phyloP scores from a whole-genome alignment of 371 early-diverging fungal genomes.

The Syncephalastrum contaminatum region DNA sequence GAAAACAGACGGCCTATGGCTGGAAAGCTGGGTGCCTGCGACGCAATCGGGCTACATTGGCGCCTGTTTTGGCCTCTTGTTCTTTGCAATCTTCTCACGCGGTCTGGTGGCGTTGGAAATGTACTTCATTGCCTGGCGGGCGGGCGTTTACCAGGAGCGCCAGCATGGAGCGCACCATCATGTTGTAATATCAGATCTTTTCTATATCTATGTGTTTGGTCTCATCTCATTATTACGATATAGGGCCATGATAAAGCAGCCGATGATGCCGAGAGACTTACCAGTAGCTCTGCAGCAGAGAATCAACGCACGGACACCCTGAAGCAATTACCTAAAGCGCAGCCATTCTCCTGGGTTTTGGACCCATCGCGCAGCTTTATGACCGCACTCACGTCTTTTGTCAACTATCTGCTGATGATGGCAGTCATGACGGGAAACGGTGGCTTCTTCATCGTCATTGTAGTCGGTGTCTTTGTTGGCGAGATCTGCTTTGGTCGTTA shows the following conservation, averaged over 20 bases:
- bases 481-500: constrained; percentile 62
- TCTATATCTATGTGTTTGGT: too few species aligned
- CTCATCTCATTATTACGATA: too few species aligned
- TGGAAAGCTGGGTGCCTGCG: constrained; percentile 40
- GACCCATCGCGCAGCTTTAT: constrained; percentile 50
- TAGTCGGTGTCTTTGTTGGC: constrained; percentile 69
- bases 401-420: constrained; percentile 75
- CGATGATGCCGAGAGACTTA: too few species aligned
- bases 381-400: constrained; percentile 44
- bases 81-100: constrained; percentile 50
- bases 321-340: constrained; percentile 35
- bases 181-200: too few species aligned
- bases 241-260: too few species aligned
- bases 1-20: constrained; percentile 37
- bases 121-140: constrained; percentile 47
- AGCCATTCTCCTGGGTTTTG: constrained; percentile 51
- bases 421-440: constrained; percentile 82
- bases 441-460: constrained; percentile 62
- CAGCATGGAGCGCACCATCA: too few species aligned
- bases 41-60: constrained; percentile 57
- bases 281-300: too few species aligned
- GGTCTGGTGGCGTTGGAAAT: constrained; percentile 50
- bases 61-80: constrained; percentile 53
- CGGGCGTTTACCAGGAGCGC: constrained; percentile 18
- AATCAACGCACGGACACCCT: too few species aligned